Evolutionary conservation across 352 stramenopile genomes (phyloP).

Genomic region (Globisporangium alternatum): DNA sequence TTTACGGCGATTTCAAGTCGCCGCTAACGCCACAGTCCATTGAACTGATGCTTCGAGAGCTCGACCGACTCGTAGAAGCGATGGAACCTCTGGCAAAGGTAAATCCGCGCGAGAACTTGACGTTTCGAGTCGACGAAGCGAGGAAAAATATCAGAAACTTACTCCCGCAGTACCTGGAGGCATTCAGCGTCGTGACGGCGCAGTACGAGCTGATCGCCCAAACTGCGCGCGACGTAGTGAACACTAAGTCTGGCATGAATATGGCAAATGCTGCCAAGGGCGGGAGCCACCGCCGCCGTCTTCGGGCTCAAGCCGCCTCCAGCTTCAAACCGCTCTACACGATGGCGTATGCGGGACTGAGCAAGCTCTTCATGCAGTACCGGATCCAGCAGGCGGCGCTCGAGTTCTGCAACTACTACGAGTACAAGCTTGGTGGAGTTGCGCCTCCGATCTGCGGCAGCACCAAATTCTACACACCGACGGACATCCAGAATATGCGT

Average conservation of each 20-base stretch:
- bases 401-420: conserved; percentile 23
- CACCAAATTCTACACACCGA: conserved; percentile 1
- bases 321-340: conserved; percentile 19
- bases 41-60: too few relatives aligned
- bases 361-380: conserved; percentile 19
- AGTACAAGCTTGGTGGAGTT: conserved; percentile 17
- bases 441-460: conserved; percentile 14
- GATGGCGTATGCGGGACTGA: conserved; percentile 15
- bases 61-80: too few relatives aligned
- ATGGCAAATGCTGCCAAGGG: not conserved
- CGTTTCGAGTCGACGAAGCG: too few relatives aligned
- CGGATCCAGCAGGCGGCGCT: conserved; percentile 16
- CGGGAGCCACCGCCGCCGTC: not conserved
- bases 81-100: too few relatives aligned
- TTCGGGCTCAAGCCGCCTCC: not conserved
- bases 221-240: too few relatives aligned
- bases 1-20: too few relatives aligned
- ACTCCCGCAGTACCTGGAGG: too few relatives aligned
- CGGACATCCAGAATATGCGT: conserved; percentile 7
- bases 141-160: too few relatives aligned
- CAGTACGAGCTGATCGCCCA: too few relatives aligned
- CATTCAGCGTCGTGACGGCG: too few relatives aligned
- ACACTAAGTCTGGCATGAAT: not conserved
- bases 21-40: too few relatives aligned
- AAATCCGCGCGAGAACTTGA: too few relatives aligned